These are phyloP conservation scores for Eucalyptus tenuipes DNA, from an alignment of 345 rosid species.

Conservation along the genomic window DNA sequence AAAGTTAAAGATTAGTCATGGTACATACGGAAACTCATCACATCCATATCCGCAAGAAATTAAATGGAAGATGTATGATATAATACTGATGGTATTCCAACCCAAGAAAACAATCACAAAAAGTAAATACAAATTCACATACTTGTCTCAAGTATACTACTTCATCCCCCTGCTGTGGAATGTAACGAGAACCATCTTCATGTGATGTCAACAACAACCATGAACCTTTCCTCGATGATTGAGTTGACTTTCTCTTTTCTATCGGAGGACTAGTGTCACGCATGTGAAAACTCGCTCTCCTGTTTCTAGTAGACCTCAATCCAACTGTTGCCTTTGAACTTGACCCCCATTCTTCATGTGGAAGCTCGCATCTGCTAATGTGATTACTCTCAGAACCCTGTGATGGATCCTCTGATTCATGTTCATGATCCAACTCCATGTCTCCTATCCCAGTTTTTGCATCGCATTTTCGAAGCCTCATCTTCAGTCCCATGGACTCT, in stretches of 20 bases:
- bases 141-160: constrained; percentile 91
- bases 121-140: not conserved
- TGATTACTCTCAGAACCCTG: not conserved
- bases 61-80: not conserved
- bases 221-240: constrained; percentile 40
- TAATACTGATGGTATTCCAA: not conserved
- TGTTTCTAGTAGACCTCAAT: constrained; percentile 71
- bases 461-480: constrained; percentile 2
- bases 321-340: constrained; percentile 56
- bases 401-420: constrained; percentile 16
- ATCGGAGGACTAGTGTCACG: constrained; percentile 50
- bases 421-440: constrained; percentile 10
- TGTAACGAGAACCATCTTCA: constrained; percentile 85
- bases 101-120: not conserved
- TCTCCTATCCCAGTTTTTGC: constrained; percentile 5
- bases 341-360: constrained; percentile 51
- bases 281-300: constrained; percentile 50
- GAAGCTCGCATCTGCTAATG: constrained; percentile 26
- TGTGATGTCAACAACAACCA: constrained; percentile 80
- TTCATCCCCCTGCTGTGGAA: constrained; percentile 90
- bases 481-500: constrained; percentile 19
- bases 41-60: not conserved
- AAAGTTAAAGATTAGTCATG: not conserved
- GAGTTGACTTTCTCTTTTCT: constrained; percentile 38
- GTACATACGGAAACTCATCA: not conserved